A percentile compares a stretch with the other conserved stretches of the same genome.
phyloP scores from a whole-genome alignment of 352 stramenopile genomes.

The Phytophthora pinifolia region DNA sequence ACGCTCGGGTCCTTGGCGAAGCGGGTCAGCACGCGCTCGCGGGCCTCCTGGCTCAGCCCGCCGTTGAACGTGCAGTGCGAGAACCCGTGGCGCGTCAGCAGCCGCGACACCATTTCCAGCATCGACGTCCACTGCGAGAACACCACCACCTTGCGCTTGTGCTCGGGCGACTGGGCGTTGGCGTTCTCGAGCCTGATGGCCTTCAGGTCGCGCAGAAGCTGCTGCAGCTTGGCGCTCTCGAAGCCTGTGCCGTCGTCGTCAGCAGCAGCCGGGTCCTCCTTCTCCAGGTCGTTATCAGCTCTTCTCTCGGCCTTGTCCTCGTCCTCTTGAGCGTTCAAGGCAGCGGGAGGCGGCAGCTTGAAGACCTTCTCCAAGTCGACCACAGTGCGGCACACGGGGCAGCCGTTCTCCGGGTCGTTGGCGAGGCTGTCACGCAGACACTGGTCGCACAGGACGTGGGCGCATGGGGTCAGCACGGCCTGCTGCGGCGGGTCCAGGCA shows the following conservation, averaged over 20 bases:
- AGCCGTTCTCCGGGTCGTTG: slow-evolving; percentile 63
- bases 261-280: neutral
- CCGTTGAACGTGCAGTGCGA: slow-evolving; percentile 75
- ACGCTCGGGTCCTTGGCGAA: slow-evolving; percentile 62
- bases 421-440: slow-evolving; percentile 70
- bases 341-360: slow-evolving; percentile 30
- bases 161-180: slow-evolving; percentile 11
- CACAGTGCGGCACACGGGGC: slow-evolving; percentile 72
- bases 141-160: slow-evolving; percentile 83
- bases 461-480: slow-evolving; percentile 84
- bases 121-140: slow-evolving; percentile 92
- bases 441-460: slow-evolving; percentile 79
- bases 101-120: slow-evolving; percentile 76
- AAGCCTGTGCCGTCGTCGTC: slow-evolving; percentile 38
- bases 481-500: slow-evolving; percentile 72
- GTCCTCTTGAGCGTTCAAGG: slow-evolving; percentile 13
- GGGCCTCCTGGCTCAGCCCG: slow-evolving; percentile 59
- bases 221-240: slow-evolving; percentile 69
- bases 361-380: slow-evolving; percentile 70
- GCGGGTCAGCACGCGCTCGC: slow-evolving; percentile 63
- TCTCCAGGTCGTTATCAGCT: too few relatives aligned
- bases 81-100: slow-evolving; percentile 55
- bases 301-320: neutral
- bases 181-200: slow-evolving; percentile 57
- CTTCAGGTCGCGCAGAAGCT: slow-evolving; percentile 66